A percentile compares a stretch with the other conserved stretches of the same genome.
Evolutionary conservation across 257 asterid genomes (phyloP).

Genomic region (Coffea canephora): DNA sequence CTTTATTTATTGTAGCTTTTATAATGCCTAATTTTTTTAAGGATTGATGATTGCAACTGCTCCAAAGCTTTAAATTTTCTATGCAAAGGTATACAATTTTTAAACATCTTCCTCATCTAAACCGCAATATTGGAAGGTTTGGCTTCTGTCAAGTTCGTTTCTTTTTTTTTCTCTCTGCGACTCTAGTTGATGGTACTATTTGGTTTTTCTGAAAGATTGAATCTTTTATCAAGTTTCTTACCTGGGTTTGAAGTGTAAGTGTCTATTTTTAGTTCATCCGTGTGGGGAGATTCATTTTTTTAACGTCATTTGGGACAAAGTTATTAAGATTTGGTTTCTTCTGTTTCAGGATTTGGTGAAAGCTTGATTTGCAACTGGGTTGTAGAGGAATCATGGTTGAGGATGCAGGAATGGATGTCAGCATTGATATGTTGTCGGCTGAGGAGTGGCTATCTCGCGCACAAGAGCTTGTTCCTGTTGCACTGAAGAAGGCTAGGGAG

Average conservation of each 20-base stretch:
- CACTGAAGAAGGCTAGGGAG: slow-evolving; percentile 61
- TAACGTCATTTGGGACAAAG: neutral
- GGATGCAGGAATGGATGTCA: slow-evolving; percentile 37
- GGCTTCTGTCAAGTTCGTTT: slow-evolving; percentile 14
- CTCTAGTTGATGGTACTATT: slow-evolving; percentile 11
- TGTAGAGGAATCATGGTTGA: slow-evolving; percentile 52
- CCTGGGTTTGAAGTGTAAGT: neutral
- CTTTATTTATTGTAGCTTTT: slow-evolving; percentile 32
- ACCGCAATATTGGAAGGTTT: slow-evolving; percentile 33
- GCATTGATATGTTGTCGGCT: slow-evolving; percentile 38
- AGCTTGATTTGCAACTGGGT: slow-evolving; percentile 18
- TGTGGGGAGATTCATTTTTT: neutral
- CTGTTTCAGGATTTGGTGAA: slow-evolving; percentile 34
- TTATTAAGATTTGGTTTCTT: slow-evolving; percentile 16
- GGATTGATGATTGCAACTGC: slow-evolving; percentile 42
- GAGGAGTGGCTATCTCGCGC: slow-evolving; percentile 80
- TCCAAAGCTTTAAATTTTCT: slow-evolving; percentile 44
- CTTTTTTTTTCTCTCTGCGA: slow-evolving; percentile 12
- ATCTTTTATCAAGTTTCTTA: neutral
- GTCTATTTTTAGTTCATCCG: neutral
- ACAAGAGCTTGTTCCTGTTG: slow-evolving; percentile 69
- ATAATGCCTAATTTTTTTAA: slow-evolving; percentile 29
- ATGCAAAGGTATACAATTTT: slow-evolving; percentile 19
- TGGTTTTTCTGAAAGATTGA: slow-evolving; percentile 7
- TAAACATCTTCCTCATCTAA: slow-evolving; percentile 35